Conservation (phyloP, 2,329 filamentous ascomycete species). For the Pyrenophora tritici-repentis region DNA sequence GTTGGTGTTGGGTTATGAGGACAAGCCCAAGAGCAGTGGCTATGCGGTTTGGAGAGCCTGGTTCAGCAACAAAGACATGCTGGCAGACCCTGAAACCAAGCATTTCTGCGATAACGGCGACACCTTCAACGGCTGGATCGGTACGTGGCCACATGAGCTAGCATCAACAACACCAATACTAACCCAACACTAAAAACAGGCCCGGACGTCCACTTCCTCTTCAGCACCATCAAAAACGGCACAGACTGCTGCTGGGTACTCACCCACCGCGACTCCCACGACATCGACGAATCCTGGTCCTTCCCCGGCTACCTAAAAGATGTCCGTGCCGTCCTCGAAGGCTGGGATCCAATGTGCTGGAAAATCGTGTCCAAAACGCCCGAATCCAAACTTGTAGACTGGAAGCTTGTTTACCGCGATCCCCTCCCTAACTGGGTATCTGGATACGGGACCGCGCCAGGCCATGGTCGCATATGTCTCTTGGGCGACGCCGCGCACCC, state of each 20-base stretch:
- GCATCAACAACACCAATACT: not conserved
- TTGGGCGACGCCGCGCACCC: slow-evolving; percentile 61
- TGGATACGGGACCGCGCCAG: slow-evolving; percentile 47
- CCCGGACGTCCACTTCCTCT: slow-evolving; percentile 47
- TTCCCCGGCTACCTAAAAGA: slow-evolving; percentile 43
- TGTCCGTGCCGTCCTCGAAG: slow-evolving; percentile 39
- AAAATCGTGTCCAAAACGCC: slow-evolving; percentile 46
- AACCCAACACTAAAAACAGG: slow-evolving; percentile 14
- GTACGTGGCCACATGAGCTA: slow-evolving; percentile 10
- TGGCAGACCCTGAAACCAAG: slow-evolving; percentile 44
- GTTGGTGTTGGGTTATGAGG: slow-evolving; percentile 58
- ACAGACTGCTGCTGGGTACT: slow-evolving; percentile 47
- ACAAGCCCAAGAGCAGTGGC: slow-evolving; percentile 58
- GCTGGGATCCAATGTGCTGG: slow-evolving; percentile 43
- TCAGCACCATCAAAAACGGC: slow-evolving; percentile 45
- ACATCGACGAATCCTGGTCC: slow-evolving; percentile 46
- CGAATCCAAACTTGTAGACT: slow-evolving; percentile 52
- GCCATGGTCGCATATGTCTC: slow-evolving; percentile 52
- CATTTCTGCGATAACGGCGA: slow-evolving; percentile 48
- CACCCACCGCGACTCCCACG: slow-evolving; percentile 42
- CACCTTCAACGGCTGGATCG: slow-evolving; percentile 47
- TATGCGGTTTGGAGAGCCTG: slow-evolving; percentile 61
- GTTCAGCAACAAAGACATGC: slow-evolving; percentile 47
- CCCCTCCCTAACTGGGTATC: slow-evolving; percentile 60
- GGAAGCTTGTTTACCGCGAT: slow-evolving; percentile 61